phyloP scores from a whole-genome alignment of 192 early-diverging fungal genomes.

The Oehlia diaphana region DNA sequence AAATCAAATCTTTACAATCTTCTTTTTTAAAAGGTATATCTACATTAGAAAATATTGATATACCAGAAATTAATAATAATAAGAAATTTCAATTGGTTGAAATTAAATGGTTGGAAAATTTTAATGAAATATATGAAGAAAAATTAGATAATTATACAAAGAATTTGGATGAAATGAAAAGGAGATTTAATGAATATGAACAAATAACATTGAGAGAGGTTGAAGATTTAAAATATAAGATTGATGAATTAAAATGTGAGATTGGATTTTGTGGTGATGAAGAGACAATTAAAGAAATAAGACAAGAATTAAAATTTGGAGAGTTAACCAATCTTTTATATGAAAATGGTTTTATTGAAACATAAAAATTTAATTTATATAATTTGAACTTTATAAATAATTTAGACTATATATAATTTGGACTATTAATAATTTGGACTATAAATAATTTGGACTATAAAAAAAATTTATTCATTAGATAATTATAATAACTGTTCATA shows the following conservation, averaged over 20 bases:
- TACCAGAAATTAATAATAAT: not conserved
- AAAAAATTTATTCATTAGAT: too few relatives aligned
- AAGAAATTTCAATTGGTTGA: not conserved
- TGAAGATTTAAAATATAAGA: not conserved
- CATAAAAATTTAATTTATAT: not conserved
- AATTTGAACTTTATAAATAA: too few relatives aligned
- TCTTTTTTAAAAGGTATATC: not conserved
- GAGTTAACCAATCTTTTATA: not conserved
- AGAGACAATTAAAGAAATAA: not conserved
- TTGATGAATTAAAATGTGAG: not conserved
- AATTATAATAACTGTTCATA: too few relatives aligned
- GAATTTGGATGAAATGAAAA: not conserved
- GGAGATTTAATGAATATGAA: not conserved
- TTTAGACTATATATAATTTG: too few relatives aligned
- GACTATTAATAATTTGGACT: too few relatives aligned
- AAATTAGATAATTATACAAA: not conserved
- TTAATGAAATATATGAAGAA: not conserved
- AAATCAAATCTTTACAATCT: not conserved
- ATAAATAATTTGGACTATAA: too few relatives aligned
- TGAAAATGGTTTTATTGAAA: not conserved
- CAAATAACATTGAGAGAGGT: not conserved
- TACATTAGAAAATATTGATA: not conserved
- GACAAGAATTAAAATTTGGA: not conserved
- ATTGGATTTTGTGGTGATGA: not conserved
- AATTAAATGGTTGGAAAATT: not conserved